These are phyloP conservation scores for Penicillium arizonense DNA, from an alignment of 495 filamentous ascomycete genomes.

Conservation along the genomic window DNA sequence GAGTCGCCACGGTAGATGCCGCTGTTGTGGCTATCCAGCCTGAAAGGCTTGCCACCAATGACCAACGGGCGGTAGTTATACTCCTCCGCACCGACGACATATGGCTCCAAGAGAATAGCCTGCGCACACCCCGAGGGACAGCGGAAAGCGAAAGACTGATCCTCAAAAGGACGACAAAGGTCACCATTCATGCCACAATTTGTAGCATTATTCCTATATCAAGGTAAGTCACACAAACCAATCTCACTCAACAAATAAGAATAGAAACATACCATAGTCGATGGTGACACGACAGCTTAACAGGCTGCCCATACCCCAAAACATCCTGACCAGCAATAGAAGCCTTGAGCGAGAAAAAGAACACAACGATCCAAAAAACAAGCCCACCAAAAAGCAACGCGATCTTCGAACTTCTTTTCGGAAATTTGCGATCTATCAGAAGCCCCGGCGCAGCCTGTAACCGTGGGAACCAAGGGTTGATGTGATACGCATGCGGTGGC, in stretches of 20 bases:
- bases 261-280: constrained; percentile 48
- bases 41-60: constrained; percentile 61
- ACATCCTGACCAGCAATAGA: constrained; percentile 58
- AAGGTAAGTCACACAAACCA: neutral
- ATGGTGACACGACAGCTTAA: constrained; percentile 48
- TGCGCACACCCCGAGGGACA: constrained; percentile 69
- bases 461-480: constrained; percentile 59
- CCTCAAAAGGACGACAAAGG: constrained; percentile 68
- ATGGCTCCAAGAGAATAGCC: constrained; percentile 64
- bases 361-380: constrained; percentile 63
- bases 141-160: constrained; percentile 64
- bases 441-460: constrained; percentile 62
- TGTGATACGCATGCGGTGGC: constrained; percentile 56
- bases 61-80: constrained; percentile 64
- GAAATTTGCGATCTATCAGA: constrained; percentile 57
- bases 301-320: constrained; percentile 58
- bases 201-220: constrained; percentile 42
- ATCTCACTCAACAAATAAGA: neutral
- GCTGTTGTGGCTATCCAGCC: constrained; percentile 28
- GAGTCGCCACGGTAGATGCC: constrained; percentile 74
- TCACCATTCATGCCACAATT: constrained; percentile 71
- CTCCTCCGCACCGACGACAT: constrained; percentile 66
- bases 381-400: constrained; percentile 52
- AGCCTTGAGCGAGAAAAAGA: constrained; percentile 59
- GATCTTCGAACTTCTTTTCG: constrained; percentile 50